phyloP scores from a whole-genome alignment of 177 flowering plant species.

The Vitis hybrid region DNA sequence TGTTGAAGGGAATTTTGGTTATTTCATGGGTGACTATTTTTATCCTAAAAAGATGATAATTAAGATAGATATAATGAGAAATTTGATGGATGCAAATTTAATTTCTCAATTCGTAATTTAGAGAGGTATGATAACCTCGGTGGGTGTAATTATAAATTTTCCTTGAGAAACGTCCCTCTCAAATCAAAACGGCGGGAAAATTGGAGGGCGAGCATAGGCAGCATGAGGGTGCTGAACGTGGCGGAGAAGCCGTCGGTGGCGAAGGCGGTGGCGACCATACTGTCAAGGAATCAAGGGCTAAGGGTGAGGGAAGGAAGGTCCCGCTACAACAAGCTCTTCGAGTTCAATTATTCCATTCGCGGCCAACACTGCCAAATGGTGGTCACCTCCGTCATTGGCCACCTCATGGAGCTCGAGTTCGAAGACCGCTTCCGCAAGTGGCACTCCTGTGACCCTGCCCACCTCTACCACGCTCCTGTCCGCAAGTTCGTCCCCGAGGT shows the following conservation, averaged over 20 bases:
- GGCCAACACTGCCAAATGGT: slow-evolving; percentile 70
- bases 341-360: slow-evolving; percentile 64
- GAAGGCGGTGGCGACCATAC: slow-evolving; percentile 73
- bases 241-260: slow-evolving; percentile 99
- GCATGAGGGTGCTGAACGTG: slow-evolving; percentile 71
- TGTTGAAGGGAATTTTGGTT: too few relatives aligned
- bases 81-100: too few relatives aligned
- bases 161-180: background rate
- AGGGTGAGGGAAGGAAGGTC: slow-evolving; percentile 71
- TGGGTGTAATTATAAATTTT: too few relatives aligned
- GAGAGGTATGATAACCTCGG: too few relatives aligned
- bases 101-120: too few relatives aligned
- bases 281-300: slow-evolving; percentile 55
- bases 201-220: slow-evolving; percentile 18
- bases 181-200: slow-evolving; percentile 3
- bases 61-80: too few relatives aligned
- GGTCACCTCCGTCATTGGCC: slow-evolving; percentile 93
- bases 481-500: slow-evolving; percentile 78
- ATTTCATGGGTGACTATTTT: too few relatives aligned
- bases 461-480: slow-evolving; percentile 75
- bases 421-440: slow-evolving; percentile 76
- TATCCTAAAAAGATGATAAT: too few relatives aligned
- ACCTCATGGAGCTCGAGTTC: slow-evolving; percentile 95
- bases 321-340: slow-evolving; percentile 82
- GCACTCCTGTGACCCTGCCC: slow-evolving; percentile 89